Conservation (phyloP, 257 asterid genomes). For the Solanum raphanifolium region DNA sequence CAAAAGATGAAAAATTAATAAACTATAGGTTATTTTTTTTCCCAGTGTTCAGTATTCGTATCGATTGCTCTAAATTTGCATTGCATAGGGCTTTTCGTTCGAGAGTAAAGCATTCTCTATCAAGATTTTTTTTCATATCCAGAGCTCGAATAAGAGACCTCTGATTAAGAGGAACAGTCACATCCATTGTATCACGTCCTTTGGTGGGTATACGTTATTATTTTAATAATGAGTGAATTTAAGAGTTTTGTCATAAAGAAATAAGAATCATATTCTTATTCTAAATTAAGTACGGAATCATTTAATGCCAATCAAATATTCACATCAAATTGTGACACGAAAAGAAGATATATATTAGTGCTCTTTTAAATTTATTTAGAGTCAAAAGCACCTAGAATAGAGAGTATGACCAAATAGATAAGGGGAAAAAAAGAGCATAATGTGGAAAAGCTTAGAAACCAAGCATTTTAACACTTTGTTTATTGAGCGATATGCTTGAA, state of each 20-base stretch:
- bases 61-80: too few species aligned
- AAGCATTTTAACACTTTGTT: slow-evolving; percentile 10
- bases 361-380: neutral
- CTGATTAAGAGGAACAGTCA: too few species aligned
- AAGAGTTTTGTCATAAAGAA: neutral
- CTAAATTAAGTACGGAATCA: neutral
- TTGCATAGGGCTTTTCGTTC: too few species aligned
- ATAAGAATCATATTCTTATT: neutral
- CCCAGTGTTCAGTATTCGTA: neutral
- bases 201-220: neutral
- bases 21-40: neutral
- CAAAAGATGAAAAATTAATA: neutral
- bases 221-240: neutral
- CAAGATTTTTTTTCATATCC: too few species aligned
- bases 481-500: neutral
- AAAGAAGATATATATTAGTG: neutral
- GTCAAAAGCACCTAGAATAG: neutral
- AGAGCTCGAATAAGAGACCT: too few species aligned
- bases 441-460: neutral
- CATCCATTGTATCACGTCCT: neutral
- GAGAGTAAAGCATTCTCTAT: too few species aligned
- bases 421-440: neutral
- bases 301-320: neutral
- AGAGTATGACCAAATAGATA: neutral
- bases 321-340: neutral